These are phyloP conservation scores for Alternaria infectoria DNA, from an alignment of 2,329 filamentous ascomycete species.

Conservation along the genomic window DNA sequence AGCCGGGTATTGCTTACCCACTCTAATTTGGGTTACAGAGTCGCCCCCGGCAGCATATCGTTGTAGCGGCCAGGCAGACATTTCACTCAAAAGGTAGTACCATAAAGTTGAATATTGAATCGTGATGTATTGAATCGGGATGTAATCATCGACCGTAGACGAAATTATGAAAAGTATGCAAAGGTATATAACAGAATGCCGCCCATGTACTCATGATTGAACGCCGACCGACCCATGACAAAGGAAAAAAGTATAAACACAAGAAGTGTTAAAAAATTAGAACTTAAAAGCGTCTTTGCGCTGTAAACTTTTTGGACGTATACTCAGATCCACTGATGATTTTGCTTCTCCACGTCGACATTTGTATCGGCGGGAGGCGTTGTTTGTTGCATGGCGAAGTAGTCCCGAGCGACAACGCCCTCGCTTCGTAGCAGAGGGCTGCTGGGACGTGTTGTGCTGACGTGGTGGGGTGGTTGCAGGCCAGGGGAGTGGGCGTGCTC, in stretches of 20 bases:
- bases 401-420: constrained; percentile 5
- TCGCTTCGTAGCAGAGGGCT: neutral
- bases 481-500: neutral
- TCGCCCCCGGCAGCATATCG: neutral
- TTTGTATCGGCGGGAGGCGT: neutral
- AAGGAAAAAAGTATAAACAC: neutral
- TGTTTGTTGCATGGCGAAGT: neutral
- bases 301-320: neutral
- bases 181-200: neutral
- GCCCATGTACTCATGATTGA: neutral
- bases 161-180: neutral
- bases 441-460: neutral
- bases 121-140: neutral
- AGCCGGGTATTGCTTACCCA: neutral
- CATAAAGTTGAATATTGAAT: neutral
- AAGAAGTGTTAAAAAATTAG: neutral
- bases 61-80: neutral
- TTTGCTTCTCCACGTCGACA: neutral
- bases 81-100: neutral
- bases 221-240: neutral
- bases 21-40: neutral
- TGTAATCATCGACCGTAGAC: neutral
- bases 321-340: neutral
- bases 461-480: neutral
- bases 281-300: neutral